Percentiles rank a stretch among this genome's conserved stretches.
Evolutionary conservation across 176 grass and related monocot genomes (phyloP).

Genomic region (Luzula sylvatica): DNA sequence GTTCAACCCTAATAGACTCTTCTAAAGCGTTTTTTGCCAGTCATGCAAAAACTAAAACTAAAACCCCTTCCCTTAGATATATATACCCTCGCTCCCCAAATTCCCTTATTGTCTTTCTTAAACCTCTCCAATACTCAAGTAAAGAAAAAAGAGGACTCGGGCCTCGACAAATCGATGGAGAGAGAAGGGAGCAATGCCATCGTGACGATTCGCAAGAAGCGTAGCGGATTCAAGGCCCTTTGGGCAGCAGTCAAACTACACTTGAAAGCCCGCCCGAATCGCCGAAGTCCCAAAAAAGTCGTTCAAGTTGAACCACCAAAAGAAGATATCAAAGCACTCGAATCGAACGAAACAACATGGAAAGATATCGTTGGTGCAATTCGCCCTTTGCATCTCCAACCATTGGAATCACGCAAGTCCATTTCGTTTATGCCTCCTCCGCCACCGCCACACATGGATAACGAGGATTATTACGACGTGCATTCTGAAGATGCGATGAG

Average conservation of each 20-base stretch:
- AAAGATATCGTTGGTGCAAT: constrained; percentile 37
- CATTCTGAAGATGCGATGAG: constrained; percentile 6
- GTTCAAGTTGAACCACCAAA: neutral
- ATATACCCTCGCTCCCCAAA: too few relatives aligned
- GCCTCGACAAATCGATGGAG: neutral
- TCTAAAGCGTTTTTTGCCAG: neutral
- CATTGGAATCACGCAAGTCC: constrained; percentile 13
- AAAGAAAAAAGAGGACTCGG: too few relatives aligned
- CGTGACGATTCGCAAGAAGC: neutral
- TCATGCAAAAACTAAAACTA: neutral
- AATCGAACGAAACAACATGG: constrained; percentile 14
- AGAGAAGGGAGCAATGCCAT: neutral
- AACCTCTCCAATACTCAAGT: too few relatives aligned
- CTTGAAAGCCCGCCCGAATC: neutral
- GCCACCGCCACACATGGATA: constrained; percentile 22
- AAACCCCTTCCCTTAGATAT: too few relatives aligned
- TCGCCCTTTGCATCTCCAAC: constrained; percentile 44
- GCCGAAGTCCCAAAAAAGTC: neutral
- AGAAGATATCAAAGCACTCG: neutral
- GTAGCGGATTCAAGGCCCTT: neutral
- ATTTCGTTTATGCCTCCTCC: neutral
- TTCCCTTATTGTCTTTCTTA: too few relatives aligned
- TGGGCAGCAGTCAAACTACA: constrained; percentile 1
- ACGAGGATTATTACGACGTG: constrained; percentile 48
- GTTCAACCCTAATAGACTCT: neutral